A percentile compares a stretch with the other conserved stretches of the same genome.
phyloP scores from a whole-genome alignment of 495 filamentous ascomycete genomes.

The Daldinia bambusicola region DNA sequence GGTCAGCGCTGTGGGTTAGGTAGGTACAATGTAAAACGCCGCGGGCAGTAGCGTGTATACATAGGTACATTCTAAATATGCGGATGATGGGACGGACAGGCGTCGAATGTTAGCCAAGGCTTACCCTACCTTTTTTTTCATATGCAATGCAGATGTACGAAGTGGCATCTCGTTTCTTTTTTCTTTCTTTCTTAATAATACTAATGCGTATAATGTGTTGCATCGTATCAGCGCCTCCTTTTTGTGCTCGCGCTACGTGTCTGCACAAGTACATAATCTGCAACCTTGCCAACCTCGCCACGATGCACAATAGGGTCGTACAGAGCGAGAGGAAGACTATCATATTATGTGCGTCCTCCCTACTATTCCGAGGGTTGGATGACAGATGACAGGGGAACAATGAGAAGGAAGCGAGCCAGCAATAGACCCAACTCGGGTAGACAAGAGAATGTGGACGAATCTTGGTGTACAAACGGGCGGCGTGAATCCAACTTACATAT shows the following conservation, averaged over 20 bases:
- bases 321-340: conserved; percentile 13
- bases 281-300: conserved; percentile 28
- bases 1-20: conserved; percentile 43
- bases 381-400: conserved; percentile 31
- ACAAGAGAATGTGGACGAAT: conserved; percentile 32
- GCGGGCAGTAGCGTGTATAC: conserved; percentile 3
- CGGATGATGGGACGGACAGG: not conserved
- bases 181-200: not conserved
- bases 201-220: conserved; percentile 12
- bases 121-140: conserved; percentile 6
- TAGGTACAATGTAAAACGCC: conserved; percentile 6
- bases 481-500: conserved; percentile 23
- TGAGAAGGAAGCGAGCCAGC: conserved; percentile 30
- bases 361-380: conserved; percentile 36
- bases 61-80: conserved; percentile 1
- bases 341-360: conserved; percentile 13
- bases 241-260: conserved; percentile 32
- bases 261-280: conserved; percentile 25
- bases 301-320: conserved; percentile 17
- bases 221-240: conserved; percentile 29
- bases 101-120: conserved; percentile 25
- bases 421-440: conserved; percentile 29
- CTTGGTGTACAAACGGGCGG: conserved; percentile 32
- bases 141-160: conserved; percentile 24
- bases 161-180: conserved; percentile 3